Percentiles rank a stretch among this genome's conserved stretches.
These are phyloP conservation scores for Oxyria digyna DNA, from an alignment of 148 eudicot species.

Conservation along the genomic window DNA sequence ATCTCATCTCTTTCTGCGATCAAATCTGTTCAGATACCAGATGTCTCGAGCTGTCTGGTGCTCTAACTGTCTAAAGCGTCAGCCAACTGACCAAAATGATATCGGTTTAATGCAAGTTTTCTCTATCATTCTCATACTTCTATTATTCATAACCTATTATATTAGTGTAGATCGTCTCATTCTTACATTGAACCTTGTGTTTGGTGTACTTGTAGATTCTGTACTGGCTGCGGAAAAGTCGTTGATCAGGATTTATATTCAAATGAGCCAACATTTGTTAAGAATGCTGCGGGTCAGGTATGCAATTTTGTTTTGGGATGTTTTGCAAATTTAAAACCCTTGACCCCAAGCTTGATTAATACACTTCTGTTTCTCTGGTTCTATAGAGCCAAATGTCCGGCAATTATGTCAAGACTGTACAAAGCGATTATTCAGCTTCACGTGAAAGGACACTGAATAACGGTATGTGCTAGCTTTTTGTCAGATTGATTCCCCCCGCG, in stretches of 20 bases:
- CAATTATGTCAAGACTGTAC: conserved; percentile 31
- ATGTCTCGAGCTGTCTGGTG: conserved; percentile 11
- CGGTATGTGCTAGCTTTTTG: conserved; percentile 28
- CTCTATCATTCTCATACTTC: neutral
- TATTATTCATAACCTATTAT: neutral
- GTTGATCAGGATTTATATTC: conserved; percentile 33
- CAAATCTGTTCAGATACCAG: neutral
- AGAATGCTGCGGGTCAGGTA: conserved; percentile 51
- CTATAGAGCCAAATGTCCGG: conserved; percentile 41
- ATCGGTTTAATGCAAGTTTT: conserved; percentile 17
- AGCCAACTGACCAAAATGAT: conserved; percentile 11
- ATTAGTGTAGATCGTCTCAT: neutral
- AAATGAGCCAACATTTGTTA: conserved; percentile 40
- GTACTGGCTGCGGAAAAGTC: conserved; percentile 50
- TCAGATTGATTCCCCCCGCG: neutral
- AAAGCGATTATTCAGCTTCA: conserved; percentile 36
- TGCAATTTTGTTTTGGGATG: neutral
- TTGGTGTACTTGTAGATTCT: conserved; percentile 33
- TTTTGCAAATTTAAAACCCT: neutral
- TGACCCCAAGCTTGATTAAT: neutral
- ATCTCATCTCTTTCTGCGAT: neutral
- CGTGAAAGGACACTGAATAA: conserved; percentile 46
- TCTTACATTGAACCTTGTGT: neutral
- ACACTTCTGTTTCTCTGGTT: neutral
- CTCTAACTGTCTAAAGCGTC: conserved; percentile 9